Conservation (phyloP, 371 early-diverging fungal genomes). For the Apophysomyces ossiformis region DNA sequence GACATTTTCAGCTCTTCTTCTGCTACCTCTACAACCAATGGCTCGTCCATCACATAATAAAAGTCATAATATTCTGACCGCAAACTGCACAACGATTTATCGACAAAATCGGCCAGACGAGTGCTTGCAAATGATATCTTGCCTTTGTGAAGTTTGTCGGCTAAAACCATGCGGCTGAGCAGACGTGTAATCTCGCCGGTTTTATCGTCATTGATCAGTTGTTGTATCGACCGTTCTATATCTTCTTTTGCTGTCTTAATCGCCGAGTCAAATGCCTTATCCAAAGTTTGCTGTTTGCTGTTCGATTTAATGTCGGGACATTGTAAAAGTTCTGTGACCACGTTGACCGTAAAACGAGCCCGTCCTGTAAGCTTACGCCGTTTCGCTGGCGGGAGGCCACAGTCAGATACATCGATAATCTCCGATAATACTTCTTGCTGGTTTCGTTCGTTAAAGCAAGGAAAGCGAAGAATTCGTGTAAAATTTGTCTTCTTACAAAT, state of each 20-base stretch:
- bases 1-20: slow-evolving; percentile 16
- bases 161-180: slow-evolving; percentile 21
- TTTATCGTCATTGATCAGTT: not conserved
- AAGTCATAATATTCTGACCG: not conserved
- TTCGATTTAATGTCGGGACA: not conserved
- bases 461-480: slow-evolving; percentile 2
- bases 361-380: slow-evolving; percentile 12
- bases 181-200: slow-evolving; percentile 8
- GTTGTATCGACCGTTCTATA: too few relatives aligned
- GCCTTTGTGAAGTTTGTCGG: slow-evolving; percentile 16
- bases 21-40: slow-evolving; percentile 21
- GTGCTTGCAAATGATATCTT: slow-evolving; percentile 15
- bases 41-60: slow-evolving; percentile 18
- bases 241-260: not conserved
- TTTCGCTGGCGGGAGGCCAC: slow-evolving; percentile 14
- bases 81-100: not conserved
- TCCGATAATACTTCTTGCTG: not conserved
- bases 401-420: slow-evolving; percentile 16
- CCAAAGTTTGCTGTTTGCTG: slow-evolving; percentile 1
- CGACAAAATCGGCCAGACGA: not conserved
- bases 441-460: slow-evolving; percentile 7
- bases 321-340: not conserved
- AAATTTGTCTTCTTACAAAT: slow-evolving; percentile 12
- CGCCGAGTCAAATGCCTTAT: not conserved
- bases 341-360: slow-evolving; percentile 1